phyloP scores from a whole-genome alignment of 805 yeast species.

The Torulaspora indica region DNA sequence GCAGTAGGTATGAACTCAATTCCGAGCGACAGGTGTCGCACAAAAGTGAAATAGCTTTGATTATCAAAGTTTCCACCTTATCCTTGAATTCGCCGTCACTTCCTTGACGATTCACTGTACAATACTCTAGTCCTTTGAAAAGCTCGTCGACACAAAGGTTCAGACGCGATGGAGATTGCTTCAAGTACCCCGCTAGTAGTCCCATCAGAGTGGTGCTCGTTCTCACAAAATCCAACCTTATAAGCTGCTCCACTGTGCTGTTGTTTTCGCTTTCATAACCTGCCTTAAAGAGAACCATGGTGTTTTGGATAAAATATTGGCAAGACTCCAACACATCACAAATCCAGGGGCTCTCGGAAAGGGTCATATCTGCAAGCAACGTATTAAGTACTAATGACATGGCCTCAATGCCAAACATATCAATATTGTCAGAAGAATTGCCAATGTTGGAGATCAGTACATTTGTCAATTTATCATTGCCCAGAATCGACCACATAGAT shows the following conservation, averaged over 20 bases:
- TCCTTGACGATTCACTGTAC: conserved; percentile 11
- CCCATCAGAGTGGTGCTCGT: conserved; percentile 29
- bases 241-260: conserved; percentile 15
- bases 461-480: conserved; percentile 37
- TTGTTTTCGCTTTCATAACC: conserved; percentile 22
- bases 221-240: conserved; percentile 31
- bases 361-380: conserved; percentile 27
- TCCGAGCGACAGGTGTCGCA: conserved; percentile 32
- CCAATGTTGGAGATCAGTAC: conserved; percentile 30
- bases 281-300: conserved; percentile 25
- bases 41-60: conserved; percentile 28
- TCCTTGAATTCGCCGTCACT: conserved; percentile 18
- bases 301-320: conserved; percentile 23
- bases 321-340: conserved; percentile 26
- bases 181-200: conserved; percentile 31
- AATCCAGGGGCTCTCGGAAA: conserved; percentile 32
- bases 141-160: conserved; percentile 26
- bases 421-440: conserved; percentile 13
- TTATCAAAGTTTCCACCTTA: conserved; percentile 29
- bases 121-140: conserved; percentile 30
- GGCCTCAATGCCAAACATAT: conserved; percentile 32
- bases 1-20: conserved; percentile 24
- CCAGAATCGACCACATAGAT: conserved; percentile 60
- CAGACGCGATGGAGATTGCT: conserved; percentile 21
- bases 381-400: conserved; percentile 30